phyloP scores from a whole-genome alignment of 1,139 yeast genomes.

The Yamadazyma sp. region DNA sequence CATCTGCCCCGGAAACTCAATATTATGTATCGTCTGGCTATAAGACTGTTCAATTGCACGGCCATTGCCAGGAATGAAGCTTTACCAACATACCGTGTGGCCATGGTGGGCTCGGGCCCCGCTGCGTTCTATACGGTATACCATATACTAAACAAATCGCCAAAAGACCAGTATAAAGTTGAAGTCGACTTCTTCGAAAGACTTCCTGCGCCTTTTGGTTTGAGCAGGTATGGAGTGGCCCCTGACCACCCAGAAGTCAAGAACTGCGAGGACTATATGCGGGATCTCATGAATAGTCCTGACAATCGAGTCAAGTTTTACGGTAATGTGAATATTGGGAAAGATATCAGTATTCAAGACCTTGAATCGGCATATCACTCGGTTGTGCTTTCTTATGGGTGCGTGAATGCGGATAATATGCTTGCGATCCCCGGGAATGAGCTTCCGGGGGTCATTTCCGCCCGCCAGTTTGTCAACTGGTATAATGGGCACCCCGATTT shows the following conservation, averaged over 20 bases:
- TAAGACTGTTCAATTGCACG: not conserved
- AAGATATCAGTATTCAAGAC: conserved; percentile 49
- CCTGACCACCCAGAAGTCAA: conserved; percentile 99
- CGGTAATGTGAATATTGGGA: conserved; percentile 73
- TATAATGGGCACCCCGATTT: conserved; percentile 84
- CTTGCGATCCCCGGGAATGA: conserved; percentile 63
- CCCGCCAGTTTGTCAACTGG: conserved; percentile 92
- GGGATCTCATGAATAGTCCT: conserved; percentile 47
- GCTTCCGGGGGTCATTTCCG: conserved; percentile 69
- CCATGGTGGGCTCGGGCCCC: conserved; percentile 94
- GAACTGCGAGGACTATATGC: conserved; percentile 79
- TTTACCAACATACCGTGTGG: conserved; percentile 38
- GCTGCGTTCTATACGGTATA: conserved; percentile 93
- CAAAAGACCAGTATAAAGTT: conserved; percentile 33
- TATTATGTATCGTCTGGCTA: not conserved
- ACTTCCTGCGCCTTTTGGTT: conserved; percentile 87
- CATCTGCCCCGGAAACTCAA: not conserved
- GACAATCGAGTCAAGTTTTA: conserved; percentile 52
- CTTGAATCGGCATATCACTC: conserved; percentile 63
- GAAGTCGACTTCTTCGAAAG: conserved; percentile 71
- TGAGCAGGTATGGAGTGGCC: conserved; percentile 94
- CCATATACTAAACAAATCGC: conserved; percentile 57
- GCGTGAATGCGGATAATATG: conserved; percentile 57
- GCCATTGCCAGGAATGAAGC: not conserved
- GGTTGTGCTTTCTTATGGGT: conserved; percentile 81